Evolutionary conservation across 495 filamentous ascomycete genomes (phyloP).

Genomic region (Thozetella sp.): DNA sequence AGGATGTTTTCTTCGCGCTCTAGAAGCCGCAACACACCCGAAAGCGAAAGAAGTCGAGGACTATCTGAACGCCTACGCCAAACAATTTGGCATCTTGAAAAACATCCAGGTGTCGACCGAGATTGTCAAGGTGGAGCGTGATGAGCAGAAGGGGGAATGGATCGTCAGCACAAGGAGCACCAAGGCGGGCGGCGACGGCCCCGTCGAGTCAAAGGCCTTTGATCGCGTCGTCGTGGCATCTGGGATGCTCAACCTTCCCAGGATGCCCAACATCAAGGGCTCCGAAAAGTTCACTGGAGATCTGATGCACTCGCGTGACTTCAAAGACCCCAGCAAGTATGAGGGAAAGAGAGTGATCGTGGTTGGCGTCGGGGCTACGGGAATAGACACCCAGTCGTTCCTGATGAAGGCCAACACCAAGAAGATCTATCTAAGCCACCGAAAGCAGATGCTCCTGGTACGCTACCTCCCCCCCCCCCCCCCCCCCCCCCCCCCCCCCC

Average conservation of each 20-base stretch:
- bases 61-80: conserved; percentile 6
- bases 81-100: conserved; percentile 4
- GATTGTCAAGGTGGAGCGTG: conserved; percentile 2
- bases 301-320: conserved; percentile 6
- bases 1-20: not conserved
- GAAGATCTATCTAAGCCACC: conserved; percentile 9
- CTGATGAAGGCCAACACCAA: conserved; percentile 4
- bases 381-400: conserved; percentile 16
- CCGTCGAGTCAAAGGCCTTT: not conserved
- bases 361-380: conserved; percentile 19
- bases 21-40: not conserved
- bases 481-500: not conserved
- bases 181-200: not conserved
- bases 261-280: conserved; percentile 6
- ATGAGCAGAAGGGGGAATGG: conserved; percentile 5
- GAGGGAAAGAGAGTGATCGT: conserved; percentile 18
- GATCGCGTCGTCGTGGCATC: conserved; percentile 5
- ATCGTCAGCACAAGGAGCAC: conserved; percentile 3
- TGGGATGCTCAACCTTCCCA: not conserved
- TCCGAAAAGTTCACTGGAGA: conserved; percentile 3
- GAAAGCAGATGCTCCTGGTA: conserved; percentile 9
- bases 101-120: conserved; percentile 3
- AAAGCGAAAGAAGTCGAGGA: conserved; percentile 2
- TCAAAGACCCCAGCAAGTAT: conserved; percentile 5
- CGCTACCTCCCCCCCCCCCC: not conserved